These are phyloP conservation scores for Trichomonas vaginalis DNA, from an alignment of 208 protist genomes.

Conservation along the genomic window DNA sequence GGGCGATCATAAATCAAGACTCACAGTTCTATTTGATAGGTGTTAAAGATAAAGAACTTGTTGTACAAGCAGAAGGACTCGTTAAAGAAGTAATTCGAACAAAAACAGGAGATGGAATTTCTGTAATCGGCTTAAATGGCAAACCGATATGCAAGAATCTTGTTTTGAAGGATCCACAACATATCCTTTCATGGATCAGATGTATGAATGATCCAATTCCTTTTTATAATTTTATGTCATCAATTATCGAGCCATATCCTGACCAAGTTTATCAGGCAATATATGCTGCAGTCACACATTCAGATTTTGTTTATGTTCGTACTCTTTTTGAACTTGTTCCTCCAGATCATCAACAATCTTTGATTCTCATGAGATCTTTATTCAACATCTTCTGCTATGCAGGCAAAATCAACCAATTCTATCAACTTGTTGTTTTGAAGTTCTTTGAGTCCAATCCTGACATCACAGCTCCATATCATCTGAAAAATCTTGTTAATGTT, in stretches of 20 bases:
- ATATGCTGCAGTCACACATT: background rate
- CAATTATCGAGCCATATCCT: background rate
- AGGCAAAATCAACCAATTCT: background rate
- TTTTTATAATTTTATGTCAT: background rate
- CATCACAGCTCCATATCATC: background rate
- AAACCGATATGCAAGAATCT: background rate
- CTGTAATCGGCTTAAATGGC: background rate
- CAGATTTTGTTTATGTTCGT: background rate
- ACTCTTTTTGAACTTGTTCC: background rate
- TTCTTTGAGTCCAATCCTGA: background rate
- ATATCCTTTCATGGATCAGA: background rate
- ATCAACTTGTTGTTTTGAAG: background rate
- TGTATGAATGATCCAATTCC: background rate
- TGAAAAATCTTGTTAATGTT: background rate
- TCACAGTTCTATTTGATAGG: background rate
- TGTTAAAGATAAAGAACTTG: background rate
- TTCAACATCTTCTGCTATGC: background rate
- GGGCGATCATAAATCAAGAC: background rate
- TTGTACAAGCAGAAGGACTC: background rate
- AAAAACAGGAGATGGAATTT: background rate
- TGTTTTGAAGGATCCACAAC: background rate
- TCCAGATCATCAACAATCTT: background rate
- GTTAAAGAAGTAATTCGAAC: background rate
- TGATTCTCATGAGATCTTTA: background rate
- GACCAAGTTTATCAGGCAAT: background rate